Evolutionary conservation across 2,329 filamentous ascomycete genomes (phyloP), one percentile per base, ranked within the genome.

Genomic region (Metarhizium humberi): DNA sequence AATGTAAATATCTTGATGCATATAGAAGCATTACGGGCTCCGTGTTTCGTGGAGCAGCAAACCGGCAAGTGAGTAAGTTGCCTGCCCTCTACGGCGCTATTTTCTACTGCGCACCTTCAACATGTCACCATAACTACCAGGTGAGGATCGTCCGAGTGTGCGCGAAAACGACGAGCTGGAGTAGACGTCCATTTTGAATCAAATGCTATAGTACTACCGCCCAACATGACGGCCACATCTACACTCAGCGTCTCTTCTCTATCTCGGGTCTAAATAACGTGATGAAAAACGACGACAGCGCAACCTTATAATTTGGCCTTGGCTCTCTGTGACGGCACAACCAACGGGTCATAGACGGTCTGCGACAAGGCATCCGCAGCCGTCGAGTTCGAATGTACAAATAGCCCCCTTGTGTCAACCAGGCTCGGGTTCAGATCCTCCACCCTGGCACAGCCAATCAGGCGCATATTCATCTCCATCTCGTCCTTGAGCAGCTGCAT

Each of bases 381-480:
- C 58, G 76, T 74, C 29, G 73, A 67, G 42, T 74, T 75, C 42
- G 74, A 71, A 60, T 84, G 81, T 57, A 70, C 72, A 58, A 74
- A 73, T 62, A 96, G 68, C 3, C 86, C 89, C 58, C 87, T 77
- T 0, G 83, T 81, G 68, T 99, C 94, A 20, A 99, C 70, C 70
- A 99, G 74, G 30, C 84, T 85, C 0, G 92, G 87, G 59, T 88
- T 89, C 59, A 99, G 74, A 62, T 99, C 85, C 40, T 84, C 83
- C 36, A 99, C 71, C 57, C 73, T 85, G 20, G 79, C 81, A 57
- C 85, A 88, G 10, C 94, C 94, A 62, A 99, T 90, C 59, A 99
- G 75, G 6, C 94, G 84, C 94, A 99, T 97, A 67, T 92, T 94
- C 92, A 97, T 97, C 75, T 95, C 91, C 82, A 99, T 89, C 79